Evolutionary conservation across 352 stramenopile genomes (phyloP), one percentile per base, ranked within the genome.

Genomic region (Phytophthora colocasiae): DNA sequence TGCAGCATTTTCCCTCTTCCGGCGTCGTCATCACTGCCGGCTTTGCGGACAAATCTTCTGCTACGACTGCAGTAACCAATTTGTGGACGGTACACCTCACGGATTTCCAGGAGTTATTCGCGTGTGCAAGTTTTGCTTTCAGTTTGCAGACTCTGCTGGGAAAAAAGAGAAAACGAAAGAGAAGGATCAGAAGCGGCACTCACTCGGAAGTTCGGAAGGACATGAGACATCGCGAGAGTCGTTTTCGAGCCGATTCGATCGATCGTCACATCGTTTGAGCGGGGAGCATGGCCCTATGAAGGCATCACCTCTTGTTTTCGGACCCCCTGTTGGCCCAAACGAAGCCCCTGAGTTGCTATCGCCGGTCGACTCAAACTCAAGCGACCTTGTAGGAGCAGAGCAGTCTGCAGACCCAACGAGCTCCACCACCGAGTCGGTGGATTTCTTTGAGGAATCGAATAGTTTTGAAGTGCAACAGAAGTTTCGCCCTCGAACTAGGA

Each of bases 21-120:
- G 83, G 7, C 80, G 88, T 12, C 81, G 88, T n/a, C 88, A 96
- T 53, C 88, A 96, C 69, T 96, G 88, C 57, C 85, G 88, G n/a
- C 66, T 93, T 1, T 96, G 88, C 31, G 88, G 88, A 4, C 82
- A 91, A 69, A 95, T 96, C 54, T 96, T 94, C 40, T 96, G 88
- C 53, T 81, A 92, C 62, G 78, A 90, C 38, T 96, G 88, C 75
- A 95, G 88, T 58, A 83, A 83, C 51, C 73, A 87, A 27, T 93
- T 93, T 34, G 78, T 95, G 19, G 72, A 93, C n/a, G 81, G 83
- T 38, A 57, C 61, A 12, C 53, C 71, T 24, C 78, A 93, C 38
- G 84, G 81, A 0, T 88, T 91, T 40, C 65, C 62, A 12, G 75
- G 80, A 0, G 54, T 72, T 12, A 78, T 95, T 62, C 88, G 88